Conservation (phyloP, 2,329 filamentous ascomycete genomes). For the Sclerotinia borealis region DNA sequence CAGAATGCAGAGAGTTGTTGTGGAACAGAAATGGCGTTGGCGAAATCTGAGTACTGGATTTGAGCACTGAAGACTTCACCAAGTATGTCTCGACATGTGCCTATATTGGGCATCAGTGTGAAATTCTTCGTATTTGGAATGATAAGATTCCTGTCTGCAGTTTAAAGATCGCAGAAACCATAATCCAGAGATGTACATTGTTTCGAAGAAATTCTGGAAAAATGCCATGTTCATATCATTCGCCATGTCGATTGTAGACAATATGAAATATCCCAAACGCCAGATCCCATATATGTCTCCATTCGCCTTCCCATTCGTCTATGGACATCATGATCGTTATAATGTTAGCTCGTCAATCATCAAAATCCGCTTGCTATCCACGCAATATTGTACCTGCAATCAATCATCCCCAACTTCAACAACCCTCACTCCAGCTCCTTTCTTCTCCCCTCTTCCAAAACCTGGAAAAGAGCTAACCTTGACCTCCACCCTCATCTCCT, state of each 20-base stretch:
- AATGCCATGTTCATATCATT: background rate
- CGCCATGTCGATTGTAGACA: background rate
- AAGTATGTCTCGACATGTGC: background rate
- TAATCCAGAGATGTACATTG: background rate
- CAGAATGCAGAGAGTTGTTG: no score
- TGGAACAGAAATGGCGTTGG: no score
- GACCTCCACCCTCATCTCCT: conserved; percentile 30
- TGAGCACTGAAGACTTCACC: background rate
- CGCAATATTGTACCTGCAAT: background rate
- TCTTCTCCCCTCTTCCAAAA: conserved; percentile 24
- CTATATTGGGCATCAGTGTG: background rate
- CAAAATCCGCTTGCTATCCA: background rate
- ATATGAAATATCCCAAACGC: background rate
- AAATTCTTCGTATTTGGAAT: background rate
- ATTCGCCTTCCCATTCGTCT: background rate
- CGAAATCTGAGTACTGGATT: background rate
- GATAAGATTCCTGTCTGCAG: background rate
- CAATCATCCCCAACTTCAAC: conserved; percentile 9
- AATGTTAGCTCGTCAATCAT: conserved; percentile 6
- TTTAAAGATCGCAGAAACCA: background rate
- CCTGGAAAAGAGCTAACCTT: conserved; percentile 7
- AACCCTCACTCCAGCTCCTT: conserved; percentile 16
- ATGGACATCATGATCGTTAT: conserved; percentile 4
- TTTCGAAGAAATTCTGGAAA: background rate
- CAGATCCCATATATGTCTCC: background rate